Evolutionary conservation across 2,329 filamentous ascomycete genomes (phyloP).

Genomic region (Aureobasidium sp.): DNA sequence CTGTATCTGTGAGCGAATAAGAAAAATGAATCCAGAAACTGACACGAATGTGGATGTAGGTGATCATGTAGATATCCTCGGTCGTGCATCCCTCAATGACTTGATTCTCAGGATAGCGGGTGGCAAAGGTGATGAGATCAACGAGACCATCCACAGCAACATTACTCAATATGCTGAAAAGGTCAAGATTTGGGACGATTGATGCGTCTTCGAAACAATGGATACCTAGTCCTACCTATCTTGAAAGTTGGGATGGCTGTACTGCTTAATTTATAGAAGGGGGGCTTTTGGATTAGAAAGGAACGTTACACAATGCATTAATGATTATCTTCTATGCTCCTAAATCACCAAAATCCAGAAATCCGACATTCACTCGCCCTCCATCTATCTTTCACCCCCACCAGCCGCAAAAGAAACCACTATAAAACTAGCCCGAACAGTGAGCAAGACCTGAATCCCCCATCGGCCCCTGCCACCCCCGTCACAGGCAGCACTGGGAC

Average conservation of each 20-base stretch:
- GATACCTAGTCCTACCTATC: neutral
- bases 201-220: neutral
- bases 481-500: too few species aligned
- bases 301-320: neutral
- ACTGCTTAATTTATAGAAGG: neutral
- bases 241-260: neutral
- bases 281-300: neutral
- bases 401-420: neutral
- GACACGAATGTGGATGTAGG: constrained; percentile 38
- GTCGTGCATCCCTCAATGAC: constrained; percentile 81
- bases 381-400: neutral
- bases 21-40: too few species aligned
- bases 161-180: constrained; percentile 75
- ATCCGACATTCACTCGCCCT: too few species aligned
- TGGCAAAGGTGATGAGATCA: constrained; percentile 70
- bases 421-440: neutral
- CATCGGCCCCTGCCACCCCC: too few species aligned
- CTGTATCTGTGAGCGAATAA: too few species aligned
- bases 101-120: constrained; percentile 78
- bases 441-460: neutral
- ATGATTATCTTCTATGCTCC: neutral
- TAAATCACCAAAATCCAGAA: too few species aligned
- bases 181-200: constrained; percentile 70
- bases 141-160: constrained; percentile 68
- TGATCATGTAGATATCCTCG: constrained; percentile 94